A percentile compares a stretch with the other conserved stretches of the same genome.
Conservation (phyloP, 352 stramenopile genomes). For the Albugo laibachii region DNA sequence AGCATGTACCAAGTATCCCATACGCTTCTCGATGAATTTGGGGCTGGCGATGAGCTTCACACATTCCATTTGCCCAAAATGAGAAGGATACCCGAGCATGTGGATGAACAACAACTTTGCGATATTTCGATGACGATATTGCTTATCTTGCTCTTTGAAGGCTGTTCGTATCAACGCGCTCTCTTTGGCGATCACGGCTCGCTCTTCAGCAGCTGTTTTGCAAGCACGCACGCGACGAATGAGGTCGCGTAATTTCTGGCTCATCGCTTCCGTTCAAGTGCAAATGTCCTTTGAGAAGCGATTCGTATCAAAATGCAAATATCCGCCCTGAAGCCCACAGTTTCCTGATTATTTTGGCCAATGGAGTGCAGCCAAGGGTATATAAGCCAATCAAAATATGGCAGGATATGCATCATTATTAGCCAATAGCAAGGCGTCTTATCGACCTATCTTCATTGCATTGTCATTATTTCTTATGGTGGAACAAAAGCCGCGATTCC, state of each 20-base stretch:
- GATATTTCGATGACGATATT: slow-evolving; percentile 97
- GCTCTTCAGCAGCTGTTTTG: slow-evolving; percentile 98
- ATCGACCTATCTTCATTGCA: no score
- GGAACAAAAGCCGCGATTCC: slow-evolving; percentile 90
- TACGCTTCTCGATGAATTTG: slow-evolving; percentile 98
- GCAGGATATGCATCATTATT: no score
- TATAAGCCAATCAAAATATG: no score
- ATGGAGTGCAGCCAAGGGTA: no score
- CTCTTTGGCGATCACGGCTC: slow-evolving; percentile 97
- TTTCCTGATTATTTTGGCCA: no score
- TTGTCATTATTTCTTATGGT: slow-evolving; percentile 1
- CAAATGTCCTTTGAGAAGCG: background rate
- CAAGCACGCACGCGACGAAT: slow-evolving; percentile 96
- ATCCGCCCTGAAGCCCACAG: no score
- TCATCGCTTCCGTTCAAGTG: slow-evolving; percentile 54
- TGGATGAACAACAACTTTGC: slow-evolving; percentile 99
- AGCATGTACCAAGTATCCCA: slow-evolving; percentile 87
- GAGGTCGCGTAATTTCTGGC: slow-evolving; percentile 94
- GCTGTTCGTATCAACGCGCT: slow-evolving; percentile 97
- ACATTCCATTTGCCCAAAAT: slow-evolving; percentile 99
- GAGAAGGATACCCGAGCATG: slow-evolving; percentile 99
- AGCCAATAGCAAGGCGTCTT: no score
- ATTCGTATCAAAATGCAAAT: no score
- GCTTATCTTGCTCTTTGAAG: slow-evolving; percentile 94
- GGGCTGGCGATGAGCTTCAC: slow-evolving; percentile 98